phyloP scores from a whole-genome alignment of 129 eudicot species.

The Centrapalus pauciflorus region DNA sequence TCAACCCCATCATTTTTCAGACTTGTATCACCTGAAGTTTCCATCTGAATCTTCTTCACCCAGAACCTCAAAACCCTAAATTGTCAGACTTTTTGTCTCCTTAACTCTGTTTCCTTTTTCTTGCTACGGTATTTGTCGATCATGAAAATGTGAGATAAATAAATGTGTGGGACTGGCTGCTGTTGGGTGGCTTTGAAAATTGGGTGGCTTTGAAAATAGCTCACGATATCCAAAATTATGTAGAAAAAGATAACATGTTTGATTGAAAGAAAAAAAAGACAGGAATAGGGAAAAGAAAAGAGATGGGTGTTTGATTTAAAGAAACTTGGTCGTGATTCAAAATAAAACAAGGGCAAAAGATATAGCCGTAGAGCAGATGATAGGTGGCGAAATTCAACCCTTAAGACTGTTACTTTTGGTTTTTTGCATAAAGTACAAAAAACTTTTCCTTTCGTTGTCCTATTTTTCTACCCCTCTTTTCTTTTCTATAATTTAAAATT shows the following conservation, averaged over 20 bases:
- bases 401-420: slow-evolving; percentile 19
- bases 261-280: slow-evolving; percentile 1
- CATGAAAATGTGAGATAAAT: slow-evolving; percentile 4
- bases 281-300: slow-evolving; percentile 9
- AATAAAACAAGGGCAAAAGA: slow-evolving; percentile 28
- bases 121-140: slow-evolving; percentile 8
- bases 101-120: slow-evolving; percentile 12
- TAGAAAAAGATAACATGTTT: slow-evolving; percentile 21
- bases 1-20: slow-evolving; percentile 34
- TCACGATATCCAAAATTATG: slow-evolving; percentile 17
- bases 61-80: slow-evolving; percentile 13
- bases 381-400: slow-evolving; percentile 20
- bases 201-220: slow-evolving; percentile 4
- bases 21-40: slow-evolving; percentile 26
- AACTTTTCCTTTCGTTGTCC: slow-evolving; percentile 25
- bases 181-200: slow-evolving; percentile 8
- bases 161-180: background rate
- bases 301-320: slow-evolving; percentile 28
- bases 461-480: slow-evolving; percentile 7
- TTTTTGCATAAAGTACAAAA: slow-evolving; percentile 20
- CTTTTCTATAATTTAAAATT: slow-evolving; percentile 18
- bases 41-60: slow-evolving; percentile 30
- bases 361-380: slow-evolving; percentile 42
- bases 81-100: slow-evolving; percentile 27
- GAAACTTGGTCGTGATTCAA: slow-evolving; percentile 22